Conservation (phyloP, 495 filamentous ascomycete genomes). For the Xylaria intraflava region DNA sequence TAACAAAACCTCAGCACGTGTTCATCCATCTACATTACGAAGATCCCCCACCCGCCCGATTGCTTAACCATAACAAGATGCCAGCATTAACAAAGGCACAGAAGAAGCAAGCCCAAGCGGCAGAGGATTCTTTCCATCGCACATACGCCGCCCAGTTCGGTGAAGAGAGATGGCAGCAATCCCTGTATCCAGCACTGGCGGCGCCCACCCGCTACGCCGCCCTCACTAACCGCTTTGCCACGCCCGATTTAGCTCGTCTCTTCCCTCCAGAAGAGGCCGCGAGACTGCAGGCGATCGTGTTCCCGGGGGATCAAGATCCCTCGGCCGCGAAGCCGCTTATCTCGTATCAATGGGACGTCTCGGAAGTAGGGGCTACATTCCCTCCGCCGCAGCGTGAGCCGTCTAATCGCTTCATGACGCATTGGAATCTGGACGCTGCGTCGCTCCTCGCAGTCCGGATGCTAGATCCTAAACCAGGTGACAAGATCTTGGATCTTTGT, state of each 20-base stretch:
- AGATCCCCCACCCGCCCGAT: neutral
- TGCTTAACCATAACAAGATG: neutral
- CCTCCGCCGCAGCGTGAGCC: slow-evolving; percentile 1
- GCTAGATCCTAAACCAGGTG: slow-evolving; percentile 2
- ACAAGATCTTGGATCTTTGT: slow-evolving; percentile 11
- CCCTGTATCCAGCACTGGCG: slow-evolving; percentile 8
- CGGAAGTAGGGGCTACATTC: slow-evolving; percentile 4
- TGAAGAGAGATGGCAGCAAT: slow-evolving; percentile 6
- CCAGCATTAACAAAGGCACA: slow-evolving; percentile 12
- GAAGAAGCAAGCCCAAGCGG: slow-evolving; percentile 6
- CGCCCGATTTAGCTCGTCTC: neutral
- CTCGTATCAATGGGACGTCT: slow-evolving; percentile 10
- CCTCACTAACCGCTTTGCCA: slow-evolving; percentile 6
- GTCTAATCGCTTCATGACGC: slow-evolving; percentile 3
- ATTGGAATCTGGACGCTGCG: slow-evolving; percentile 14
- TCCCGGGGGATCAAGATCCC: neutral
- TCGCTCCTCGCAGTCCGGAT: slow-evolving; percentile 9
- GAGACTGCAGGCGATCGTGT: neutral
- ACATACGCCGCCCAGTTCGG: slow-evolving; percentile 3
- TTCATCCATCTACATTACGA: no score
- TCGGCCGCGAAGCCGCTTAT: neutral
- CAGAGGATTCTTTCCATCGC: slow-evolving; percentile 12
- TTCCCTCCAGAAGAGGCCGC: neutral
- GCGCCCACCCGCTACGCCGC: slow-evolving; percentile 11
- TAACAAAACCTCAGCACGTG: no score